Evolutionary conservation across 345 rosid species (phyloP).

Genomic region (Rhodamnia argentea): DNA sequence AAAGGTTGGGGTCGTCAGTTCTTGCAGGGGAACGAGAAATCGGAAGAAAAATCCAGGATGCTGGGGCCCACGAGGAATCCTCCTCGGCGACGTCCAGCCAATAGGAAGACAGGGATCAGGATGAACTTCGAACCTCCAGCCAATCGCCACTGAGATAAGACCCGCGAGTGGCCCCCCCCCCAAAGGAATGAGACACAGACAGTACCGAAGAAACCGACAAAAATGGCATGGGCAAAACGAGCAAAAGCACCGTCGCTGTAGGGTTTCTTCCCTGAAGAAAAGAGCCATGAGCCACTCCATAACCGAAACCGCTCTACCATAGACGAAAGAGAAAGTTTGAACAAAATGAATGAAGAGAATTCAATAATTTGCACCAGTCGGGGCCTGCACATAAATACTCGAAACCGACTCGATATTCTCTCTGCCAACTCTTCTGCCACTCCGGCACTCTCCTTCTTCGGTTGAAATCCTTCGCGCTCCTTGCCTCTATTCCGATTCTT

Average conservation of each 20-base stretch:
- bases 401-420: neutral
- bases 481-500: neutral
- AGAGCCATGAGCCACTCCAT: neutral
- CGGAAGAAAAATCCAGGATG: neutral
- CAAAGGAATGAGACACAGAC: too few species aligned
- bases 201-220: neutral
- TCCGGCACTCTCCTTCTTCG: neutral
- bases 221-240: neutral
- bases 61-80: neutral
- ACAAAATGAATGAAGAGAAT: neutral
- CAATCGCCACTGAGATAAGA: neutral
- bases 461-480: neutral
- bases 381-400: neutral
- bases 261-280: neutral
- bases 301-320: neutral
- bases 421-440: neutral
- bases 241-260: neutral
- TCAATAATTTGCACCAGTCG: neutral
- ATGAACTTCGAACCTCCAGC: neutral
- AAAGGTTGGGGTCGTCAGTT: neutral
- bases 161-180: neutral
- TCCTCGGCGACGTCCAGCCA: neutral
- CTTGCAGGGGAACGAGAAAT: neutral
- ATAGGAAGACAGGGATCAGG: neutral
- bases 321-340: neutral